These are phyloP conservation scores for Polytrichum formosum DNA, from an alignment of 225 moss, liverwort and hornwort species.

Conservation along the genomic window DNA sequence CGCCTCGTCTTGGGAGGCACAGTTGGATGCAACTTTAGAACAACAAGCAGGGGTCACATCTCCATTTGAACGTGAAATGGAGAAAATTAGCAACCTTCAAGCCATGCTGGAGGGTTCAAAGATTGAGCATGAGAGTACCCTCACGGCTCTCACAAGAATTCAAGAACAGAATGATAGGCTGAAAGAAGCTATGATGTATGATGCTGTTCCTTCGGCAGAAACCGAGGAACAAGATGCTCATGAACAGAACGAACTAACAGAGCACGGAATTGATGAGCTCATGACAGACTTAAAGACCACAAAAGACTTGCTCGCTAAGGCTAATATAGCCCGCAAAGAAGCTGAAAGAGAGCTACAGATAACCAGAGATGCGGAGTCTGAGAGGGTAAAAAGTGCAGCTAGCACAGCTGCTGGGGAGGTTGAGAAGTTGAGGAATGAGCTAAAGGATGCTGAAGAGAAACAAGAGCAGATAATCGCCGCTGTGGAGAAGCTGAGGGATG, in stretches of 20 bases:
- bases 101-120: constrained; percentile 8
- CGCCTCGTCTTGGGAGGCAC: background rate
- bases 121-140: constrained; percentile 7
- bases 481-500: constrained; percentile 27
- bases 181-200: background rate
- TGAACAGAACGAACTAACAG: constrained; percentile 16
- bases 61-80: constrained; percentile 8
- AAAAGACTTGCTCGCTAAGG: constrained; percentile 31
- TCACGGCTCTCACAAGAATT: background rate
- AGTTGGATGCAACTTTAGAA: constrained; percentile 17
- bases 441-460: constrained; percentile 28
- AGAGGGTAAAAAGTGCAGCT: constrained; percentile 8
- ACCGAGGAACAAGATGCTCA: constrained; percentile 9
- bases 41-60: constrained; percentile 16
- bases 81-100: constrained; percentile 14
- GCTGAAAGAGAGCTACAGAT: constrained; percentile 22
- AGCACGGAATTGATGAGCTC: constrained; percentile 6
- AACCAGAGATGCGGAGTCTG: background rate
- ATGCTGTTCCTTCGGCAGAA: constrained; percentile 7
- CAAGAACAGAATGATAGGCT: constrained; percentile 23
- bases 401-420: constrained; percentile 11
- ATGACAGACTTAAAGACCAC: constrained; percentile 20
- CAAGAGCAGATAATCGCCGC: constrained; percentile 23
- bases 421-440: constrained; percentile 23
- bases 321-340: constrained; percentile 8